Evolutionary conservation across 2,329 filamentous ascomycete species (phyloP).

Genomic region (Penicillium verrucosum): DNA sequence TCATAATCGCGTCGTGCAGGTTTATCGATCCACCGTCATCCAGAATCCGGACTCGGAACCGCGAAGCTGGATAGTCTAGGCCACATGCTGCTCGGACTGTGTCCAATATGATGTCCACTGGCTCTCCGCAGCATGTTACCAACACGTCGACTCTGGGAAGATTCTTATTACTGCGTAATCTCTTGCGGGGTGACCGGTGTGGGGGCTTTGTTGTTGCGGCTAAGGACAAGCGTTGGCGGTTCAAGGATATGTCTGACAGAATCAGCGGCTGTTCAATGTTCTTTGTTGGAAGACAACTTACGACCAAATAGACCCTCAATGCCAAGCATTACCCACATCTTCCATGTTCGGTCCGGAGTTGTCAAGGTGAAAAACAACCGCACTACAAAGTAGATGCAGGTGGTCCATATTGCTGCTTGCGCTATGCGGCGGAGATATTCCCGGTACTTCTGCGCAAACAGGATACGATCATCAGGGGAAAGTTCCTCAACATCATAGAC

Average conservation of each 20-base stretch:
- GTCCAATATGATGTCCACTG: constrained; percentile 55
- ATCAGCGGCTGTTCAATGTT: not conserved
- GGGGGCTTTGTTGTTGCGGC: constrained; percentile 13
- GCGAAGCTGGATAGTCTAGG: constrained; percentile 53
- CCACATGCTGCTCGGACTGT: constrained; percentile 56
- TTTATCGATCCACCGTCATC: constrained; percentile 53
- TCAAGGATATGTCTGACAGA: constrained; percentile 18
- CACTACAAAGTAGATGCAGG: constrained; percentile 20
- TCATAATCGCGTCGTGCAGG: constrained; percentile 41
- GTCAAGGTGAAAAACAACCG: constrained; percentile 17
- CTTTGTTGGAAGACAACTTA: constrained; percentile 10
- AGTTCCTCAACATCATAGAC: constrained; percentile 22
- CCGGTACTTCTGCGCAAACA: constrained; percentile 17
- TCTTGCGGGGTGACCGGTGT: constrained; percentile 14
- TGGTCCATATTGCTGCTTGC: constrained; percentile 17
- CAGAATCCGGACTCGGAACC: constrained; percentile 54
- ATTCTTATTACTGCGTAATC: constrained; percentile 37
- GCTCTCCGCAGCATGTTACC: constrained; percentile 58
- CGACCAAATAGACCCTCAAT: constrained; percentile 27
- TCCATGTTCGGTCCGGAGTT: constrained; percentile 17
- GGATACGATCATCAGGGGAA: constrained; percentile 15
- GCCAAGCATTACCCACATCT: constrained; percentile 27
- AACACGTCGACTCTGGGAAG: constrained; percentile 56
- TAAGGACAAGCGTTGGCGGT: constrained; percentile 26
- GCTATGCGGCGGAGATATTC: constrained; percentile 16